phyloP scores from a whole-genome alignment of 164 flowering plant species.

The Magnolia kwangsiensis region DNA sequence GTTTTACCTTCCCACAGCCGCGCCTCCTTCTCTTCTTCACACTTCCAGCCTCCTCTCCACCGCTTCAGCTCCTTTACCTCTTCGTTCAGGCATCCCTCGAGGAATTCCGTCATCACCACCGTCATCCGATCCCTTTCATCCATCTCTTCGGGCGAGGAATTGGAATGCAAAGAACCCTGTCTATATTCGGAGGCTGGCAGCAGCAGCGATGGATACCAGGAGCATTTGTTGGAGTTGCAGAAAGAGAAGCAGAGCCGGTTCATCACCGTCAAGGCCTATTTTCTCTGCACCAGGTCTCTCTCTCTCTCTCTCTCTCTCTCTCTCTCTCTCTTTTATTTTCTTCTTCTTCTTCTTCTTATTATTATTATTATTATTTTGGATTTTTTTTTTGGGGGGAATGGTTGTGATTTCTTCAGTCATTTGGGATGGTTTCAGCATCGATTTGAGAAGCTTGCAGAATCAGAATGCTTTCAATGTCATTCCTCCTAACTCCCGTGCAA shows the following conservation, averaged over 20 bases:
- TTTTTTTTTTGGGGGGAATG: background rate
- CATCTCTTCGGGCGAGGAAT: slow-evolving; percentile 1
- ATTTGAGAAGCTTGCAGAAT: slow-evolving; percentile 70
- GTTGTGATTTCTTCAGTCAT: background rate
- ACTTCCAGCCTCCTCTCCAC: background rate
- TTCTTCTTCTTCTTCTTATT: background rate
- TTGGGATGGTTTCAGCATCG: slow-evolving; percentile 52
- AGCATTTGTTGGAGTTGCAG: slow-evolving; percentile 5
- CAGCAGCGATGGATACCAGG: background rate
- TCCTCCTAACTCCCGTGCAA: slow-evolving; percentile 74
- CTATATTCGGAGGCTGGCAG: background rate
- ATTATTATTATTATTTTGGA: background rate
- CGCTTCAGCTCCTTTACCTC: background rate
- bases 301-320: background rate
- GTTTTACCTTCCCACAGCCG: background rate
- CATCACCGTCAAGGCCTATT: slow-evolving; percentile 79
- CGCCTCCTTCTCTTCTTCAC: background rate
- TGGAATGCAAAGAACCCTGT: background rate
- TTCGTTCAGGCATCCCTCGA: background rate
- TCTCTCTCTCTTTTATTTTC: background rate
- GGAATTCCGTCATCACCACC: background rate
- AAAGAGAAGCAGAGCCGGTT: slow-evolving; percentile 10
- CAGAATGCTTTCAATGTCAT: slow-evolving; percentile 68
- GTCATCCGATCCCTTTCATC: background rate
- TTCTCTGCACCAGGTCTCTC: slow-evolving; percentile 76